phyloP scores from a whole-genome alignment of 2,329 filamentous ascomycete species.

The Aspergillus pseudoglaucus region DNA sequence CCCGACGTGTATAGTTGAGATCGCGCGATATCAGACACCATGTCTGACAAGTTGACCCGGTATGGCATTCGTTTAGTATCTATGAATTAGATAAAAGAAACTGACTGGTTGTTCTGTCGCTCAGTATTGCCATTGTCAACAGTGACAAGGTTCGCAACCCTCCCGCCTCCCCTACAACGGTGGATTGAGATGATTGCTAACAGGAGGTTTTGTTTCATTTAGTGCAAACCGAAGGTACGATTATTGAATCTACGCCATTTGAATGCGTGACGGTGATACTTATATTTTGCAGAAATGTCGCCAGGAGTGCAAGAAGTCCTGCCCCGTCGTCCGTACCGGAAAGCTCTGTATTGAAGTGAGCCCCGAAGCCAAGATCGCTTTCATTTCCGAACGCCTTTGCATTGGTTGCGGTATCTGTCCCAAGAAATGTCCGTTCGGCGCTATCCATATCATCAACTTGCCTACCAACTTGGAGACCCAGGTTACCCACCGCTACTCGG shows the following conservation, averaged over 20 bases:
- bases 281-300: constrained; percentile 71
- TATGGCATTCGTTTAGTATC: constrained; percentile 43
- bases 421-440: constrained; percentile 97
- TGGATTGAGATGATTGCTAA: constrained; percentile 28
- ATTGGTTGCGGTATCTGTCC: constrained; percentile 99
- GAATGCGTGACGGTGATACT: constrained; percentile 9
- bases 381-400: constrained; percentile 92
- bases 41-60: constrained; percentile 94
- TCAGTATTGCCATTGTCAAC: constrained; percentile 96
- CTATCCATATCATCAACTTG: constrained; percentile 99
- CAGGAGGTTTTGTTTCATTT: constrained; percentile 27
- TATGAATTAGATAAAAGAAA: constrained; percentile 5
- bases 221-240: constrained; percentile 82
- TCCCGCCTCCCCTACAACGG: constrained; percentile 33
- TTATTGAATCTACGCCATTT: neutral
- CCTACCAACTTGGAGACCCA: constrained; percentile 98
- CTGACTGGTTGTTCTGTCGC: constrained; percentile 14
- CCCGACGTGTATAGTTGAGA: neutral
- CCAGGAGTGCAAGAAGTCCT: constrained; percentile 98
- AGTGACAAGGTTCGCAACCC: constrained; percentile 72
- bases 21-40: constrained; percentile 40
- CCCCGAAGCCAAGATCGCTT: constrained; percentile 84
- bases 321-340: constrained; percentile 92
- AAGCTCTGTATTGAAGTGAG: constrained; percentile 96
- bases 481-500: constrained; percentile 96